Conservation (phyloP, 352 stramenopile genomes). For the Phytophthora pinifolia region DNA sequence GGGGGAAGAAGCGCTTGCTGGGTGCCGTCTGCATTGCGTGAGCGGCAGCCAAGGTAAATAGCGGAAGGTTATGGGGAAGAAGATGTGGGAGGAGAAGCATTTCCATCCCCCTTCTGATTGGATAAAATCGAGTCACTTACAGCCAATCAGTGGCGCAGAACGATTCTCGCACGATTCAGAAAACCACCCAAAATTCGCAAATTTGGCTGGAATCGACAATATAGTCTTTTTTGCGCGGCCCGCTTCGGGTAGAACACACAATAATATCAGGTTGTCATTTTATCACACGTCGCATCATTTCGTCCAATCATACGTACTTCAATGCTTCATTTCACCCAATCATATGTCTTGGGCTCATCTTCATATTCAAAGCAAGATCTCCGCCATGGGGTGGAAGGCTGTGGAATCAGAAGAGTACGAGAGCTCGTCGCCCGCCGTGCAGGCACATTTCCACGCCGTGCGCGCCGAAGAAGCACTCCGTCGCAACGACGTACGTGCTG, state of each 20-base stretch:
- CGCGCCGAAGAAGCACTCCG: slow-evolving; percentile 64
- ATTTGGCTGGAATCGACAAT: too few relatives aligned
- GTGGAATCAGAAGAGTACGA: slow-evolving; percentile 72
- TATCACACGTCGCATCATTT: too few relatives aligned
- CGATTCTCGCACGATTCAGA: too few relatives aligned
- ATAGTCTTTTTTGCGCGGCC: too few relatives aligned
- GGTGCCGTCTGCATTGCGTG: slow-evolving; percentile 5
- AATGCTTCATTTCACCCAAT: slow-evolving; percentile 14
- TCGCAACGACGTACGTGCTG: slow-evolving; percentile 51
- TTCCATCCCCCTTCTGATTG: too few relatives aligned
- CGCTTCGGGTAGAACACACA: too few relatives aligned
- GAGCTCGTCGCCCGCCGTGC: slow-evolving; percentile 65
- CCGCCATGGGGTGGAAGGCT: slow-evolving; percentile 58
- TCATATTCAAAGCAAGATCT: slow-evolving; percentile 26
- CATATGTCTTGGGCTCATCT: background rate
- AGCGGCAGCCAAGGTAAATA: slow-evolving; percentile 13
- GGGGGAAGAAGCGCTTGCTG: slow-evolving; percentile 7
- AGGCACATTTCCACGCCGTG: slow-evolving; percentile 81
- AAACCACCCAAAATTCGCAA: too few relatives aligned
- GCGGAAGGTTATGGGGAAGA: slow-evolving; percentile 12
- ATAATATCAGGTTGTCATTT: too few relatives aligned
- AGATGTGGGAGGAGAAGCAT: too few relatives aligned
- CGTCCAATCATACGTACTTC: background rate
- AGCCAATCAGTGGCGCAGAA: too few relatives aligned
- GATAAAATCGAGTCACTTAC: too few relatives aligned